Conservation (phyloP, 257 asterid genomes). For the Primulina huaijiensis region DNA sequence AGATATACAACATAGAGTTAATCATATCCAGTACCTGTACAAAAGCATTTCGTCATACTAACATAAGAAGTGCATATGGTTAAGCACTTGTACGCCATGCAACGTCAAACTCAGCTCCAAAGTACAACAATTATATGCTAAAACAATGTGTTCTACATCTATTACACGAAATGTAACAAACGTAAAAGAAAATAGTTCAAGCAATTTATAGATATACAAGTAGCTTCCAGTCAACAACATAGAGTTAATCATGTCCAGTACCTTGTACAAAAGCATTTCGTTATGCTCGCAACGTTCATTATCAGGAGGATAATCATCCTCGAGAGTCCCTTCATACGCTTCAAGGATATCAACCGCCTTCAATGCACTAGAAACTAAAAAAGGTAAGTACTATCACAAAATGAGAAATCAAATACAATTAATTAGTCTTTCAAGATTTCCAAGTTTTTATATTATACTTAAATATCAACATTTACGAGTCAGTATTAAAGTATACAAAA, state of each 20-base stretch:
- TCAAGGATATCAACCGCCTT: slow-evolving; percentile 98
- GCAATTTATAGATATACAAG: slow-evolving; percentile 8
- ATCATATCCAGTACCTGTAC: slow-evolving; percentile 58
- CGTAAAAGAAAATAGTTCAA: slow-evolving; percentile 21
- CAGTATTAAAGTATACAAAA: background rate
- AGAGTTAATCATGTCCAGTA: slow-evolving; percentile 25
- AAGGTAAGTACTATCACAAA: slow-evolving; percentile 20
- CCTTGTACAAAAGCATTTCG: slow-evolving; percentile 99
- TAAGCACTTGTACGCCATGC: background rate
- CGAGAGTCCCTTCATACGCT: slow-evolving; percentile 98
- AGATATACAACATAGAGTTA: slow-evolving; percentile 11
- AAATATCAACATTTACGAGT: background rate
- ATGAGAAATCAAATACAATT: slow-evolving; percentile 10
- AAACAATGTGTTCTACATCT: background rate
- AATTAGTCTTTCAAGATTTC: slow-evolving; percentile 1
- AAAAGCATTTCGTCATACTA: slow-evolving; percentile 97
- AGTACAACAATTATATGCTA: slow-evolving; percentile 6
- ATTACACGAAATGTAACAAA: slow-evolving; percentile 7
- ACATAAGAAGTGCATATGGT: background rate
- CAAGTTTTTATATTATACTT: background rate
- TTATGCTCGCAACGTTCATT: slow-evolving; percentile 94
- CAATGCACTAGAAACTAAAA: slow-evolving; percentile 54
- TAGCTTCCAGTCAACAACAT: slow-evolving; percentile 14
- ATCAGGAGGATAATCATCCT: slow-evolving; percentile 95
- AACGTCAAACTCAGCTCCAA: background rate